These are phyloP conservation scores for Puccinia coronata DNA, from an alignment of 1,284 basidiomycete genomes.

Conservation along the genomic window DNA sequence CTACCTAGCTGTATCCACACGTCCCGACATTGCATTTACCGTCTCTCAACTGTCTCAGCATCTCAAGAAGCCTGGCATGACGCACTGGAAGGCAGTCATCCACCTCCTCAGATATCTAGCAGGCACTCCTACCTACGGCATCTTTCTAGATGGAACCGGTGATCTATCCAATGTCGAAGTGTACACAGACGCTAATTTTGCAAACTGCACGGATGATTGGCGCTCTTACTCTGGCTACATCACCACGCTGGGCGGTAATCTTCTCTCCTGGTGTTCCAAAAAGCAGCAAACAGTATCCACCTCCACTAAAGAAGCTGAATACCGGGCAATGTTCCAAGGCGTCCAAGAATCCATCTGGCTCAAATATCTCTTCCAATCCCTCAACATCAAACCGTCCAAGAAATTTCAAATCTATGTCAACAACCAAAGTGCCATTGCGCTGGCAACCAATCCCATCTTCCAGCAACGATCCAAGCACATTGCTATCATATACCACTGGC, in stretches of 20 bases:
- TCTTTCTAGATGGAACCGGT: background rate
- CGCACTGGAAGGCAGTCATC: slow-evolving; percentile 22
- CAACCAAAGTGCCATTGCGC: slow-evolving; percentile 8
- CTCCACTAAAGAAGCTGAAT: background rate
- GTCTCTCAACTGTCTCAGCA: slow-evolving; percentile 22
- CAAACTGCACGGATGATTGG: background rate
- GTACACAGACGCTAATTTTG: background rate
- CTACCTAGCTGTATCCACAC: background rate
- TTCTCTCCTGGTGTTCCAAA: slow-evolving; percentile 1
- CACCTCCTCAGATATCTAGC: background rate
- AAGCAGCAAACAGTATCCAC: slow-evolving; percentile 20
- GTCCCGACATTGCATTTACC: slow-evolving; percentile 27
- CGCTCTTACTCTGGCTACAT: slow-evolving; percentile 12
- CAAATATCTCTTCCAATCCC: background rate
- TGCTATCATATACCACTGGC: slow-evolving; percentile 12
- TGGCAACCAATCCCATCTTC: background rate
- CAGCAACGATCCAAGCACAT: slow-evolving; percentile 7
- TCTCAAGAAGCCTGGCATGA: background rate
- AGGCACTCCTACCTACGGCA: background rate
- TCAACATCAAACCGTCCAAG: background rate
- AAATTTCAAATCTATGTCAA: background rate
- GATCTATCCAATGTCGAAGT: background rate
- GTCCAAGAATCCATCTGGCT: background rate
- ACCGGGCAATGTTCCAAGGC: slow-evolving; percentile 4
- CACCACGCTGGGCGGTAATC: background rate